Percentiles rank a stretch among this genome's conserved stretches.
phyloP scores from a whole-genome alignment of 345 rosid genomes.

The Rubroshorea leprosula region DNA sequence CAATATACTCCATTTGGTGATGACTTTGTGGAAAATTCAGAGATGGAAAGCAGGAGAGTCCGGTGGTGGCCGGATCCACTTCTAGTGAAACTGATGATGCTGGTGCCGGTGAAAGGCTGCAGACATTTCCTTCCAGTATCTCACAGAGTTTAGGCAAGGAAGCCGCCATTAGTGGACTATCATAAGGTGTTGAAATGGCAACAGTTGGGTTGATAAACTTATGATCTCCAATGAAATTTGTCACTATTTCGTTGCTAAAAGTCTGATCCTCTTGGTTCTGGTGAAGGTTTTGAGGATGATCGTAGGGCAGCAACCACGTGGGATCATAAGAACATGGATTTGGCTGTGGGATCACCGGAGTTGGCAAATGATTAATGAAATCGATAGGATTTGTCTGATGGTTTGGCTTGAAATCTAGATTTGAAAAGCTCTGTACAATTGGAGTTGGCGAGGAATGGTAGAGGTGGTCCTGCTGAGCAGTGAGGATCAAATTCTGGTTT shows the following conservation, averaged over 20 bases:
- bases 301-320: constrained; percentile 26
- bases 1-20: constrained; percentile 46
- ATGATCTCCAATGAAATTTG: constrained; percentile 7
- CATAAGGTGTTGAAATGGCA: constrained; percentile 20
- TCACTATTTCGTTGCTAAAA: constrained; percentile 15
- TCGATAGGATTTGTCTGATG: constrained; percentile 17
- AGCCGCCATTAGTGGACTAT: constrained; percentile 15
- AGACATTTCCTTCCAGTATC: constrained; percentile 40
- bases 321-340: constrained; percentile 20
- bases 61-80: constrained; percentile 20
- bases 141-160: constrained; percentile 53
- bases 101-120: constrained; percentile 17
- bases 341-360: constrained; percentile 13
- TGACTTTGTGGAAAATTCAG: constrained; percentile 16
- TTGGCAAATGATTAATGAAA: constrained; percentile 21
- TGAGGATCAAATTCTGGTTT: constrained; percentile 49
- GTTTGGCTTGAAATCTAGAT: constrained; percentile 35
- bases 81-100: constrained; percentile 26
- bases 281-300: constrained; percentile 19
- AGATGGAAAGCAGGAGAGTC: constrained; percentile 28
- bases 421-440: constrained; percentile 38
- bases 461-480: constrained; percentile 32
- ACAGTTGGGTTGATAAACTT: constrained; percentile 23
- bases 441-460: constrained; percentile 31
- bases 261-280: constrained; percentile 20